These are phyloP conservation scores for Phialocephala sp. DNA, from an alignment of 2,329 filamentous ascomycete species.

Conservation along the genomic window DNA sequence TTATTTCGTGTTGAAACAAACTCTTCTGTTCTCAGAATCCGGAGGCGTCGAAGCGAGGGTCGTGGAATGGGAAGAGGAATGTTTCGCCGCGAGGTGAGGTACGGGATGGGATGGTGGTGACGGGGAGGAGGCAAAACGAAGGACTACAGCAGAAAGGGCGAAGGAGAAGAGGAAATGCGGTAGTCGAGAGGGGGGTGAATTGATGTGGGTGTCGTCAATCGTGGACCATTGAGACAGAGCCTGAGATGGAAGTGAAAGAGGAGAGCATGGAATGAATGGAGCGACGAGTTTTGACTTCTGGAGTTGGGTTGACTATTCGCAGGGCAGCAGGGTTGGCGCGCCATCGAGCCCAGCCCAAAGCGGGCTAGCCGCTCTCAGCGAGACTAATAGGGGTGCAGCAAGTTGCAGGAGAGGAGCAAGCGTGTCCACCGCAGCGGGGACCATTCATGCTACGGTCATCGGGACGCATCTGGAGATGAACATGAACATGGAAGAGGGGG, in stretches of 20 bases:
- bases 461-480: not conserved
- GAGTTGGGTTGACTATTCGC: conserved; percentile 7
- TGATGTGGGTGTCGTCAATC: conserved; percentile 26
- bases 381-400: not conserved
- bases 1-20: conserved; percentile 20
- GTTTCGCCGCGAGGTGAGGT: conserved; percentile 20
- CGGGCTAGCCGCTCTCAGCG: not conserved
- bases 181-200: conserved; percentile 15
- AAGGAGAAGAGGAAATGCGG: conserved; percentile 21
- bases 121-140: conserved; percentile 28
- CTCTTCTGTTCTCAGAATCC: conserved; percentile 15
- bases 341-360: not conserved
- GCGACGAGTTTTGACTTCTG: conserved; percentile 14
- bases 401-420: not conserved
- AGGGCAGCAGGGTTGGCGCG: conserved; percentile 4
- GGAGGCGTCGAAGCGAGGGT: conserved; percentile 33
- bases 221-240: conserved; percentile 25
- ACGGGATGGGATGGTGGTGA: not conserved
- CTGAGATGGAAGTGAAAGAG: conserved; percentile 16
- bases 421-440: conserved; percentile 2
- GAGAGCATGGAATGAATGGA: conserved; percentile 19
- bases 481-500: no score
- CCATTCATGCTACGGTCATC: not conserved
- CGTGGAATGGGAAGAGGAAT: conserved; percentile 32
- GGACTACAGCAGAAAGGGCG: conserved; percentile 27